These are phyloP conservation scores for Fusarium vanettenii DNA, from an alignment of 2,329 filamentous ascomycete species.

Conservation along the genomic window DNA sequence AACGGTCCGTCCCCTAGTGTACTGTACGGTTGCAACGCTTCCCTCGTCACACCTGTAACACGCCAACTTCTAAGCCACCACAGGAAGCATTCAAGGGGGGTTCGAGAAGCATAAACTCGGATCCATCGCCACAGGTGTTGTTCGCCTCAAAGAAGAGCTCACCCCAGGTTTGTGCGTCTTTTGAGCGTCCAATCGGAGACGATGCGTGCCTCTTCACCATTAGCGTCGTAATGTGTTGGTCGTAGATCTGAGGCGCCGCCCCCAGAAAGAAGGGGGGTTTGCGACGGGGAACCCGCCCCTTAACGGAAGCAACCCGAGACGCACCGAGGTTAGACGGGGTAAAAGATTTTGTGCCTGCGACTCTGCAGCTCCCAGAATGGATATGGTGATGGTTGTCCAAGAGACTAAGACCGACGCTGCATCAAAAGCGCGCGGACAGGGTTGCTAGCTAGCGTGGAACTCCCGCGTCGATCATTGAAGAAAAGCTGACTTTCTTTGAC, in stretches of 20 bases:
- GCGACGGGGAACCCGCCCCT: neutral
- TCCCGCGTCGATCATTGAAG: constrained; percentile 4
- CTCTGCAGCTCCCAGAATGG: neutral
- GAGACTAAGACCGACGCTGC: neutral
- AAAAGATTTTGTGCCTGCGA: neutral
- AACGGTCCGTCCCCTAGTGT: constrained; percentile 3
- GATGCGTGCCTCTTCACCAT: neutral
- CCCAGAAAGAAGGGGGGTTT: neutral
- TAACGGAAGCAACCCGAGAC: neutral
- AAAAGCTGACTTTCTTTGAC: neutral
- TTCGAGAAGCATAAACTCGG: neutral
- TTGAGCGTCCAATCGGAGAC: constrained; percentile 17
- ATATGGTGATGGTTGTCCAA: neutral
- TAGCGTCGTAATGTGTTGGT: constrained; percentile 2
- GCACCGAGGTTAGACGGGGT: neutral
- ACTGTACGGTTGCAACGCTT: constrained; percentile 8
- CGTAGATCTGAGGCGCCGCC: neutral
- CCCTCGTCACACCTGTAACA: constrained; percentile 9
- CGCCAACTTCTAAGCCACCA: neutral
- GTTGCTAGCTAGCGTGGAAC: neutral
- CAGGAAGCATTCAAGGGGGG: neutral
- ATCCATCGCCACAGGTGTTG: neutral
- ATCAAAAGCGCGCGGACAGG: neutral
- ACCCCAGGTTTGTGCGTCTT: neutral
- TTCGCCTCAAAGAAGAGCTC: constrained; percentile 1